Base-by-base conservation (phyloP, 208 protist species). In the Sergeia podlipaevii region DNA sequence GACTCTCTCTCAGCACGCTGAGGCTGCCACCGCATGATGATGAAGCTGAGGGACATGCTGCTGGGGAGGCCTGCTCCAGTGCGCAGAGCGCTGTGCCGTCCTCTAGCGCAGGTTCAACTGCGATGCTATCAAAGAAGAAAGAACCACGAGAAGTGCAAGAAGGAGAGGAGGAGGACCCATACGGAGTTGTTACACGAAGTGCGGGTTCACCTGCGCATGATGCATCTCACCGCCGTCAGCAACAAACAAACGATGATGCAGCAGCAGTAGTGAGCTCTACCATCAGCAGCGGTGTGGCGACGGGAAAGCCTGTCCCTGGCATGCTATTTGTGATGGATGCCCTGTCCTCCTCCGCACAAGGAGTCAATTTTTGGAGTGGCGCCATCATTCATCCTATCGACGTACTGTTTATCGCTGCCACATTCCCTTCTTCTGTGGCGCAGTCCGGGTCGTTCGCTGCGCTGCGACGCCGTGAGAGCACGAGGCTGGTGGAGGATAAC, bases 341-440 rank as follows among this genome's bases (percentile, higher is more conserved):
- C 37, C 29, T 59, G 13, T 18, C 33, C 24, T 37, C 69, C n/a
- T 45, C 44, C 7, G 43, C 47, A 17, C 38, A 68, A 39, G 56
- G 70, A 23, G 32, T 91, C 10, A 42, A 53, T 60, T 95, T 95
- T 59, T 95, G 87, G 84, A 91, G 83, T 39, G 87, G 87, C 1
- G 87, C 77, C 20, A 95, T 95, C 26, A 48, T 41, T 20, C 66
- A 80, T 28, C 63, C 83, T 21, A 88, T 95, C 51, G 87, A 95
- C 37, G 70, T 95, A 4, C 62, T 81, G 21, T 91, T 91, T 36
- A 67, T 86, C 27, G 65, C 68, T 0, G 76, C 83, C 8, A 67
- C 75, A 4, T 58, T 77, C 27, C 72, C 82, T 11, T 30, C 53
- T 15, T 52, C 77, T 2, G 61, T 85, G 4, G 58, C 63, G 10